Percentiles rank a stretch among this genome's conserved stretches.
Evolutionary conservation across 768 basidiomycete species (phyloP).

Genomic region (Vararia minispora): DNA sequence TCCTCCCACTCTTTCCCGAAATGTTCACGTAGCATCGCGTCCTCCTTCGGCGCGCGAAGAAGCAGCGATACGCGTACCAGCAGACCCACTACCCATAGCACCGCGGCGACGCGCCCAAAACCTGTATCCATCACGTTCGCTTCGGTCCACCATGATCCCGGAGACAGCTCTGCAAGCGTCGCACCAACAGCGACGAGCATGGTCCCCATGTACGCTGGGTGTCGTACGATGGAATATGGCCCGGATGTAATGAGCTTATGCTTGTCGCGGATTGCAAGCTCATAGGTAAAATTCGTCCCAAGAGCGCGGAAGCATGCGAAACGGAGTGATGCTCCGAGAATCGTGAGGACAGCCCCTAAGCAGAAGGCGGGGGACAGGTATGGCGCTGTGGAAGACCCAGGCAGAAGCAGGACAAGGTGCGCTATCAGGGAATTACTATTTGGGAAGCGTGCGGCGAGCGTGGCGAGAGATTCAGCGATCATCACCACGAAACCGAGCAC

Average conservation of each 20-base stretch:
- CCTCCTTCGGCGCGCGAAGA: conserved; percentile 9
- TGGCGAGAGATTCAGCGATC: too few relatives aligned
- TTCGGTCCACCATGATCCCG: conserved; percentile 13
- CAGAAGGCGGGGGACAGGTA: too few relatives aligned
- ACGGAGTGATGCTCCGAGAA: conserved; percentile 9
- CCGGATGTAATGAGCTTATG: conserved; percentile 20
- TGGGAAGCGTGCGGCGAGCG: too few relatives aligned
- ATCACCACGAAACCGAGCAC: too few relatives aligned
- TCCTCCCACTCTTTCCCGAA: conserved; percentile 16
- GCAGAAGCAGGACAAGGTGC: too few relatives aligned
- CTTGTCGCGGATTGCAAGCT: conserved; percentile 16
- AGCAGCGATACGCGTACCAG: not conserved
- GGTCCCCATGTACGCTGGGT: conserved; percentile 17
- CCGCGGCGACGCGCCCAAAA: conserved; percentile 4
- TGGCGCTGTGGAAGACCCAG: too few relatives aligned
- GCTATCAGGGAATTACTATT: too few relatives aligned
- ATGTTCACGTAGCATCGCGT: conserved; percentile 9
- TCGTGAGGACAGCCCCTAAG: conserved; percentile 5
- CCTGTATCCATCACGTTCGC: conserved; percentile 6
- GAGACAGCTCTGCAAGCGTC: conserved; percentile 2
- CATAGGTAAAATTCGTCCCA: conserved; percentile 20
- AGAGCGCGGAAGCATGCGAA: conserved; percentile 16
- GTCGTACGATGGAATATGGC: conserved; percentile 21
- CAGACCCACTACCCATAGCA: not conserved
- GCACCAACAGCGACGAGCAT: conserved; percentile 8